Conservation (phyloP, 306 rosid species). For the Acmispon strigosus region DNA sequence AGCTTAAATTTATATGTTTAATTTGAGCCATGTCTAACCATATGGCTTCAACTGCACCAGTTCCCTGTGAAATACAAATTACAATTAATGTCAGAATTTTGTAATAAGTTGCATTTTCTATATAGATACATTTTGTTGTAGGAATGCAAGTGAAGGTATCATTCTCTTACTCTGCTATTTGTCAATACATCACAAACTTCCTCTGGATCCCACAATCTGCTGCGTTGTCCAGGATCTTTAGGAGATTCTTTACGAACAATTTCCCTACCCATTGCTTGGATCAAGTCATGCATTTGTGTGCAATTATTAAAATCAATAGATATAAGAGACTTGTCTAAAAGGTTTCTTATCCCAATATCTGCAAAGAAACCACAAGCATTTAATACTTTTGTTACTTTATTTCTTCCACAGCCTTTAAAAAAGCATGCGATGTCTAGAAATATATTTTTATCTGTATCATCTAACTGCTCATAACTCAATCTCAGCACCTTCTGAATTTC, state of each 20-base stretch:
- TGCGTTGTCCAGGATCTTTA: not conserved
- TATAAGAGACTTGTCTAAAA: slow-evolving; percentile 17
- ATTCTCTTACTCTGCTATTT: not conserved
- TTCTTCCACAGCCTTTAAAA: not conserved
- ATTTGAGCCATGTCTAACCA: not conserved
- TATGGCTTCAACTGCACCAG: not conserved
- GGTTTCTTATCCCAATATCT: not conserved
- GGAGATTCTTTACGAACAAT: slow-evolving; percentile 5
- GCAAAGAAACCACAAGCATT: not conserved
- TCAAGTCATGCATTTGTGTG: slow-evolving; percentile 20
- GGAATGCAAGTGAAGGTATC: not conserved
- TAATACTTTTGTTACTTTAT: not conserved
- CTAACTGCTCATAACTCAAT: not conserved
- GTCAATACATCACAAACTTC: not conserved
- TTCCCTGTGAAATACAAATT: not conserved
- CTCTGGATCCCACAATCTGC: not conserved
- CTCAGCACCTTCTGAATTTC: slow-evolving; percentile 4
- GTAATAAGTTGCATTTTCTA: not conserved
- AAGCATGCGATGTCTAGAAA: slow-evolving; percentile 6
- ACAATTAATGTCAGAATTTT: not conserved
- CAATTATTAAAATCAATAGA: not conserved
- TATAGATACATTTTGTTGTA: not conserved
- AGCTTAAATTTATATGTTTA: not conserved
- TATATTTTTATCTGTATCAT: not conserved
- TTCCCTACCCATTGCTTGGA: slow-evolving; percentile 19